Conservation (phyloP, 441 rosid species). For the Daphne laureola region DNA sequence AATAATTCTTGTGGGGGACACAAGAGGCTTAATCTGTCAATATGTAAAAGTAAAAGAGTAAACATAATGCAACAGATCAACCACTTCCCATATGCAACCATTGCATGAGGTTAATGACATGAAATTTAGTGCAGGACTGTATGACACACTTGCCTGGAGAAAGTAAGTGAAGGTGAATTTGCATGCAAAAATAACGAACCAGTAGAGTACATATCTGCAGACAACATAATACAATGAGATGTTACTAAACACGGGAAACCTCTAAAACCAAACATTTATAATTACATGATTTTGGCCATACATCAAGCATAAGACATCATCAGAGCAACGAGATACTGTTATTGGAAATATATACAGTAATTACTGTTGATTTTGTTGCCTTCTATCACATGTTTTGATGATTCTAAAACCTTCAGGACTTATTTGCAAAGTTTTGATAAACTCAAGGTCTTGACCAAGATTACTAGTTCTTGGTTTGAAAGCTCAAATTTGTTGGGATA, state of each 20-base stretch:
- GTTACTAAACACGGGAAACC: neutral
- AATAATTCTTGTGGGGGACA: constrained; percentile 61
- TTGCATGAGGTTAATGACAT: neutral
- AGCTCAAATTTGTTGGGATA: too few species aligned
- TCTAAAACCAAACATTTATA: neutral
- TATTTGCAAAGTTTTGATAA: too few species aligned
- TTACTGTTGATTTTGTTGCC: too few species aligned
- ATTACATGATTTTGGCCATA: too few species aligned
- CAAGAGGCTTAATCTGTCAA: constrained; percentile 92
- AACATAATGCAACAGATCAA: constrained; percentile 5
- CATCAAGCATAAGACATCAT: too few species aligned
- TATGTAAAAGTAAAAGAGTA: constrained; percentile 12
- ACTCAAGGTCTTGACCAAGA: too few species aligned
- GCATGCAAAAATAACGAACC: constrained; percentile 84
- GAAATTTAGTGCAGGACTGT: constrained; percentile 9
- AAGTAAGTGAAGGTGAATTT: constrained; percentile 95
- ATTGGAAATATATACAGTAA: too few species aligned
- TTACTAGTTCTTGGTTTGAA: too few species aligned
- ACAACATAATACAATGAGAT: constrained; percentile 9
- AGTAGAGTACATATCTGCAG: constrained; percentile 87
- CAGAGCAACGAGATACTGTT: too few species aligned
- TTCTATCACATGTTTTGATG: too few species aligned
- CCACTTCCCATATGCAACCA: neutral
- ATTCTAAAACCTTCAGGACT: too few species aligned
- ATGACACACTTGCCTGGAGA: constrained; percentile 72